Evolutionary conservation across 2,329 filamentous ascomycete genomes (phyloP).

Genomic region (Colletotrichum sublineola): DNA sequence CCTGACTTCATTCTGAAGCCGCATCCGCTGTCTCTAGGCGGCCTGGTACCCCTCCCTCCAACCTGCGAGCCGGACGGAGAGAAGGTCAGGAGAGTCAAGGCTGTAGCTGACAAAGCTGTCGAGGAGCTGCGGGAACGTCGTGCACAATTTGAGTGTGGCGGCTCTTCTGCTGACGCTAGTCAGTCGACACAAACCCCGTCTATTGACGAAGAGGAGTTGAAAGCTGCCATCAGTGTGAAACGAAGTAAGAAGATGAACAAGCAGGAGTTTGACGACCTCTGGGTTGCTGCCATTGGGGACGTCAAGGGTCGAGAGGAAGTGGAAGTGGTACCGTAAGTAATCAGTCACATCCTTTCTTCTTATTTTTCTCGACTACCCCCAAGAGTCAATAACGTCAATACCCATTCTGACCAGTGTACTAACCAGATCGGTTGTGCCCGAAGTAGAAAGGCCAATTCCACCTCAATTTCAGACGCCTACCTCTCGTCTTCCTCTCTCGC

Average conservation of each 20-base stretch:
- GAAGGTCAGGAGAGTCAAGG: constrained; percentile 87
- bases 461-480: constrained; percentile 70
- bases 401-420: constrained; percentile 75
- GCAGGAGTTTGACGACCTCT: constrained; percentile 92
- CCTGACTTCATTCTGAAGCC: constrained; percentile 86
- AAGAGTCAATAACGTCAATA: constrained; percentile 40
- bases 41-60: constrained; percentile 85
- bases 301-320: constrained; percentile 74
- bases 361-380: constrained; percentile 1
- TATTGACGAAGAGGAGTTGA: constrained; percentile 79
- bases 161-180: constrained; percentile 73
- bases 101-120: constrained; percentile 88
- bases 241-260: constrained; percentile 86
- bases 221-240: constrained; percentile 80
- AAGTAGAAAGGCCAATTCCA: constrained; percentile 79
- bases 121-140: constrained; percentile 87
- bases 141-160: constrained; percentile 92
- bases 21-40: constrained; percentile 86
- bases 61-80: constrained; percentile 96
- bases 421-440: constrained; percentile 83
- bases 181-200: constrained; percentile 69
- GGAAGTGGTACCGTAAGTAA: constrained; percentile 69
- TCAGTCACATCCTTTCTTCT: constrained; percentile 34
- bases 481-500: constrained; percentile 92
- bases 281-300: constrained; percentile 80